Conservation (phyloP, 2,329 filamentous ascomycete species). For the Anthostomella pinea region DNA sequence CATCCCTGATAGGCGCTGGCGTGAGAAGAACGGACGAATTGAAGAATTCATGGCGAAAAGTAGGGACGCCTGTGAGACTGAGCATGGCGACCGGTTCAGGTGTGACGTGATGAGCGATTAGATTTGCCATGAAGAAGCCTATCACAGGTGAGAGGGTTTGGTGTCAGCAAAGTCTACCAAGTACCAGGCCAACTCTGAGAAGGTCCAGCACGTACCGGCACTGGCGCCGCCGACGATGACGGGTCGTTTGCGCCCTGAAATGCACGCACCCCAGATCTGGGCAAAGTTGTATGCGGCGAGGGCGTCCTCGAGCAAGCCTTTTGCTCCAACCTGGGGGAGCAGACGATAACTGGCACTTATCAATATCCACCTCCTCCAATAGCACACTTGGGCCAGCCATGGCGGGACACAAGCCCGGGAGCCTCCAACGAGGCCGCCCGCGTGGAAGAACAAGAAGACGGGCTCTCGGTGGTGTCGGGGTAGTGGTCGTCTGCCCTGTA, state of each 20-base stretch:
- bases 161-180: too few relatives aligned
- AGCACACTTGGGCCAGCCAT: constrained; percentile 36
- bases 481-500: constrained; percentile 33
- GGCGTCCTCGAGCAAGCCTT: constrained; percentile 31
- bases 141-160: not conserved
- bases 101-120: constrained; percentile 30
- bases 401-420: constrained; percentile 32
- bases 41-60: constrained; percentile 36
- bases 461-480: constrained; percentile 17
- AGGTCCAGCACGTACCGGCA: constrained; percentile 25
- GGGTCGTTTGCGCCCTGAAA: constrained; percentile 15
- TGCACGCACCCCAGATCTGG: constrained; percentile 17
- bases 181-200: not conserved
- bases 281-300: constrained; percentile 33
- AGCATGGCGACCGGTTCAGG: constrained; percentile 31
- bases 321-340: constrained; percentile 30
- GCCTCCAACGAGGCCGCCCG: constrained; percentile 34
- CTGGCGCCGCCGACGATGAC: constrained; percentile 35
- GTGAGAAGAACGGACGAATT: constrained; percentile 31
- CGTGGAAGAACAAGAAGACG: constrained; percentile 38
- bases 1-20: constrained; percentile 25
- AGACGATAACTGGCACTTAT: constrained; percentile 36
- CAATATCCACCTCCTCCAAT: constrained; percentile 32
- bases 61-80: constrained; percentile 35
- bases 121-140: constrained; percentile 33